Evolutionary conservation across 176 grass and related monocot species (phyloP), one percentile per base, ranked within the genome.

Genomic region (Lolium perenne): DNA sequence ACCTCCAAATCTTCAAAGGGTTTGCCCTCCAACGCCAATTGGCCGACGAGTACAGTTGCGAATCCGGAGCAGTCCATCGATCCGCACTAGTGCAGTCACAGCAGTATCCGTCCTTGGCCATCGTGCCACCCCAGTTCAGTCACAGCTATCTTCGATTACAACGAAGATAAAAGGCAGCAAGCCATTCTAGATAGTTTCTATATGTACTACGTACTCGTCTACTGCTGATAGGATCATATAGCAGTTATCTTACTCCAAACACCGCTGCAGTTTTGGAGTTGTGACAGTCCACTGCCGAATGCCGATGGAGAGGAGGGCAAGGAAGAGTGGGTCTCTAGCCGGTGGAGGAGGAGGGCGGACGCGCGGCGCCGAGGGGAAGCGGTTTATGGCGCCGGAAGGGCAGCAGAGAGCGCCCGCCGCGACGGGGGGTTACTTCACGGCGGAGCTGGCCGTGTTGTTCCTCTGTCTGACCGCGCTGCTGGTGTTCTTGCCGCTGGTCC

Each of bases 401-500:
- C n/a, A 35, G 40, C 25, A 63, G 47, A 47, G 15, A 41, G 4
- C 2, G 77, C n/a, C 17, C 10, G 7, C 35, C 3, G 15, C 32
- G 20, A 20, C 45, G 0, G 56, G 16, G 53, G 73, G 64, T 3
- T 88, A 90, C 82, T 93, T 93, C 88, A 93, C 88, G 43, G 48
- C 22, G 40, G 66, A 81, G 43, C 82, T 87, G 82, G 56, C 74
- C 32, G 62, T 26, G 71, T 56, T 90, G 58, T 87, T 93, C 57
- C 12, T 85, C 21, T 82, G 71, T 71, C 82, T 93, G 25, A 83
- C 78, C 58, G 82, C 91, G 82, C 82, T 85, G 82, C 88, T 93
- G 47, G 73, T 90, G 85, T 29, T 90, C 83, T 51, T 93, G 79
- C 91, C 88, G 41, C 73, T 93, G 64, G 78, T 93, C 10, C 83